These are phyloP conservation scores for Pichia nanzhaoensis DNA, from an alignment of 805 yeast genomes.

Conservation along the genomic window DNA sequence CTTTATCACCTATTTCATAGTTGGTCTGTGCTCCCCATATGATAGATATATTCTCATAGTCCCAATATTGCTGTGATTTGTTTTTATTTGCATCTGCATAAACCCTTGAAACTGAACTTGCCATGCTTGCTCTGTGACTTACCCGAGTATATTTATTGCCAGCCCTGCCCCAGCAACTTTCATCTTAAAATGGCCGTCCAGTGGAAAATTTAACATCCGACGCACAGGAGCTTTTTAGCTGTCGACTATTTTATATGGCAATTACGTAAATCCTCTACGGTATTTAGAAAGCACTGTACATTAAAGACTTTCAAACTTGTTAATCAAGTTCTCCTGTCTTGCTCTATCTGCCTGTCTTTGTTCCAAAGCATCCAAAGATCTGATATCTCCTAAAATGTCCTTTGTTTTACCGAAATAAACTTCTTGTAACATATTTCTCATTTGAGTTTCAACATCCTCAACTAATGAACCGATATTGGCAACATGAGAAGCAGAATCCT, in stretches of 20 bases:
- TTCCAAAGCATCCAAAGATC: constrained; percentile 36
- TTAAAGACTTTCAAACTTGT: constrained; percentile 29
- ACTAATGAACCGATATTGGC: constrained; percentile 79
- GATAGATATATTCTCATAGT: constrained; percentile 62
- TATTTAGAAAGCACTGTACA: too few species aligned
- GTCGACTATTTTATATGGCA: too few species aligned
- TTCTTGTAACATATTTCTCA: constrained; percentile 83
- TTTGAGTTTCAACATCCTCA: constrained; percentile 81
- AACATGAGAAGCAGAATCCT: constrained; percentile 60
- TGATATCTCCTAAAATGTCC: constrained; percentile 71
- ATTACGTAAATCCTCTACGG: too few species aligned
- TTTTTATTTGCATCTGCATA: constrained; percentile 68
- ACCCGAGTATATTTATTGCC: too few species aligned
- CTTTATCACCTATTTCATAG: constrained; percentile 70
- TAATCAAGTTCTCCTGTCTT: constrained; percentile 37
- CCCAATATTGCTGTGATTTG: constrained; percentile 76
- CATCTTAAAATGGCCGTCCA: too few species aligned
- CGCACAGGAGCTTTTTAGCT: too few species aligned
- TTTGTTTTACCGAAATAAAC: constrained; percentile 93
- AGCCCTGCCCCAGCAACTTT: too few species aligned
- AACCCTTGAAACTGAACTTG: constrained; percentile 37
- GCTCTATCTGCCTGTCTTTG: constrained; percentile 32
- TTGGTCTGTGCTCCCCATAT: constrained; percentile 49
- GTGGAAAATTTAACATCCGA: too few species aligned
- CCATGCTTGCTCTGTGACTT: neutral